Percentiles rank a stretch among this genome's conserved stretches.
These are phyloP conservation scores for Aspergillus uvarum DNA, from an alignment of 2,329 filamentous ascomycete genomes.

Conservation along the genomic window DNA sequence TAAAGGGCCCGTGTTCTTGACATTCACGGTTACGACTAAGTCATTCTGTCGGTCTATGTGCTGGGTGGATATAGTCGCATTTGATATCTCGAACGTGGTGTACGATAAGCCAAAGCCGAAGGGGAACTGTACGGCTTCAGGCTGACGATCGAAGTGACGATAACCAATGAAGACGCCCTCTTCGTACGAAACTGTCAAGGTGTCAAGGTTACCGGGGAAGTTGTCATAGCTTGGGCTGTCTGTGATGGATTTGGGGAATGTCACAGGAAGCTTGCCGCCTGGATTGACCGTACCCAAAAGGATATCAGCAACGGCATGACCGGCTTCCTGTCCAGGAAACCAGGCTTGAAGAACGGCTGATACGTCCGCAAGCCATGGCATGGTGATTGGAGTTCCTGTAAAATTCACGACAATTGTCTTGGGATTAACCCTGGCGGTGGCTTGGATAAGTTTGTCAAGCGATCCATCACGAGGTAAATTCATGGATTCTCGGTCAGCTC, in stretches of 20 bases:
- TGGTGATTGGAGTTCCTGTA: background rate
- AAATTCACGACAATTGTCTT: background rate
- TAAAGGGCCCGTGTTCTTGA: background rate
- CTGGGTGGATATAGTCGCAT: background rate
- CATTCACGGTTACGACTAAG: background rate
- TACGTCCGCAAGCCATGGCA: background rate
- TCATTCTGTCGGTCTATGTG: too few species aligned
- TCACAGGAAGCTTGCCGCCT: background rate
- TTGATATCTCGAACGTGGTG: background rate
- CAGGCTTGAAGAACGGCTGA: background rate
- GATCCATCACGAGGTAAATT: too few species aligned
- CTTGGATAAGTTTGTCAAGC: too few species aligned
- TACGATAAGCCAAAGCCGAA: background rate
- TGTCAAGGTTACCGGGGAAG: too few species aligned
- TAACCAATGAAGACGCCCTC: background rate
- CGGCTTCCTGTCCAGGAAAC: background rate
- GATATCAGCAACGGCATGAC: background rate
- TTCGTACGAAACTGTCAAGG: background rate
- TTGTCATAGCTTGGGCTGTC: background rate
- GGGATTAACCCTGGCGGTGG: too few species aligned
- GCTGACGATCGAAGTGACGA: background rate
- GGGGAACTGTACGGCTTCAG: background rate
- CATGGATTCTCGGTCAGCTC: too few species aligned
- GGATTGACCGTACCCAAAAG: background rate
- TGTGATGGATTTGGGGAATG: background rate